A percentile compares a stretch with the other conserved stretches of the same genome.
phyloP scores from a whole-genome alignment of 768 basidiomycete genomes.

The Tephrocybe sp. region DNA sequence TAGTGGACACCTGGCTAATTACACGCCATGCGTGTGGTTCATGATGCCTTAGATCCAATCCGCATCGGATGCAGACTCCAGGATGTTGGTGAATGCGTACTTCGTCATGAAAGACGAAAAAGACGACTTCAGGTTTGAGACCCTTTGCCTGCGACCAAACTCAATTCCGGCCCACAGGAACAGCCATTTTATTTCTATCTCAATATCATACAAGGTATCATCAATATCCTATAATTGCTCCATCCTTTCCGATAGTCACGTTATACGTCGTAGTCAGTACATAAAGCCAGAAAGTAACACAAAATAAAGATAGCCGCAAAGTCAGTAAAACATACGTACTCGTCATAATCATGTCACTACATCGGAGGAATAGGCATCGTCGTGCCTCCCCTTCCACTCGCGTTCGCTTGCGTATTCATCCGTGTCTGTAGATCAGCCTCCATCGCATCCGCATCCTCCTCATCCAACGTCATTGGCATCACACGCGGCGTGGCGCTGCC shows the following conservation, averaged over 20 bases:
- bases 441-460: constrained; percentile 5
- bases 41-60: too few relatives aligned
- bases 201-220: not conserved
- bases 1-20: too few relatives aligned
- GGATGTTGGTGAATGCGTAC: too few relatives aligned
- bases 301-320: not conserved
- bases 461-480: not conserved
- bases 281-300: not conserved
- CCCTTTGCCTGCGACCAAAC: not conserved
- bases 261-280: not conserved
- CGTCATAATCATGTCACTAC: not conserved
- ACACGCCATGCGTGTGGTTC: too few relatives aligned
- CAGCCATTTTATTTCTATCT: too few relatives aligned
- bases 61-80: too few relatives aligned
- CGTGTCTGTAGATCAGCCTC: constrained; percentile 5
- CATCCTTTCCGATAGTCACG: not conserved
- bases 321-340: not conserved
- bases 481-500: constrained; percentile 1
- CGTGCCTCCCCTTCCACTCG: not conserved
- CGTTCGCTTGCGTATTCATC: constrained; percentile 8
- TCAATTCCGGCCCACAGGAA: not conserved
- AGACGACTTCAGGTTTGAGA: too few relatives aligned
- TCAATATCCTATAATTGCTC: not conserved
- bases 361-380: not conserved
- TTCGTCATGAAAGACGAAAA: too few relatives aligned